Evolutionary conservation across 2,329 filamentous ascomycete species (phyloP), one percentile per base, ranked within the genome.

Genomic region (Capronia coronata): DNA sequence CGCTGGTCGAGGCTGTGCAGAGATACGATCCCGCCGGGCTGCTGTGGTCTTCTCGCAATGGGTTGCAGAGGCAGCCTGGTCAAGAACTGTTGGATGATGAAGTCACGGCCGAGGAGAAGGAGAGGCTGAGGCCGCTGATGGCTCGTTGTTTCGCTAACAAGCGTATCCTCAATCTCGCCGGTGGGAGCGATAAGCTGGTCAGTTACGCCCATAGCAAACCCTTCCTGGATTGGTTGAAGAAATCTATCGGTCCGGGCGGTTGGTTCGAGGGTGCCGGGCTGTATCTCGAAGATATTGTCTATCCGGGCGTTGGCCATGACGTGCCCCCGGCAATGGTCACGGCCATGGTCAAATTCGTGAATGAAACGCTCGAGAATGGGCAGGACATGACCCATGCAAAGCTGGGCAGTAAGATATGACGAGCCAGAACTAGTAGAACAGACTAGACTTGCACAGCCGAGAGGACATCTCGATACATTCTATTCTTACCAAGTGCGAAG

Each of bases 21-120:
- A 76, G 75, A 46, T 79, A 76, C 51, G 93, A 98, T 61, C 89
- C 91, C 0, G 85, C 84, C 16, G 83, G 79, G 1, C 70, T 93
- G 5, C 68, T 95, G 8, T 82, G 52, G 52, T 34, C 18, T 5
- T 27, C 38, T 7, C 21, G 29, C n/a, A 48, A 48, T 50, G 60
- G 16, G 48, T 58, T 35, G 54, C 57, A 14, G 58, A 63, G 42
- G 45, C 30, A 37, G 11, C 55, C 63, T n/a, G 65, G 64, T 21
- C 59, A 63, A 21, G 62, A 54, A 1, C 59, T 62, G 2, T 51
- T 71, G n/a, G 63, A 63, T 23, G 41, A 51, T 2, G 64, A 68
- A 4, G 63, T 70, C 1, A 66, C 66, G 1, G 67, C 70, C 5
- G 58, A 66, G 3, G 74, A 78, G 55, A 67, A 72, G 56, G 58